Evolutionary conservation across 2,329 filamentous ascomycete genomes (phyloP), one percentile per base, ranked within the genome.

Genomic region (Diplodia corticola): DNA sequence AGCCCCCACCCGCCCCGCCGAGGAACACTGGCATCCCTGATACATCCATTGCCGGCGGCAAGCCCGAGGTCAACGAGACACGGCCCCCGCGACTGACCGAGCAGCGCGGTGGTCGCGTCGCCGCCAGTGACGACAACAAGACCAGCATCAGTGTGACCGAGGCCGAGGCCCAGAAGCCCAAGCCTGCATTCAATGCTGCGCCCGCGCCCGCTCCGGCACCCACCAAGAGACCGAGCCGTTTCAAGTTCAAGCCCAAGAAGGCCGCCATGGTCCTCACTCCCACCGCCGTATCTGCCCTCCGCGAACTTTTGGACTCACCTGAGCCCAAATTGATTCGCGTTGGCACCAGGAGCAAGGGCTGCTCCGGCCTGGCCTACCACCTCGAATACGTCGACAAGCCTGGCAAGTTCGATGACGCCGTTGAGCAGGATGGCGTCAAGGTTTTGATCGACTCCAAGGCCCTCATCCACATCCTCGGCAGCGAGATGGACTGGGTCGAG

Each of bases 401-500:
- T 0, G 92, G 89, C 4, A 83, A 86, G 44, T 94, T 98, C 73
- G 95, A 99, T 73, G 95, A 99, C 79, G 85, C 89, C 61, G 92
- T 99, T 1, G 93, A 96, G 76, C 95, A 99, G 77, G 95, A 98
- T 73, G 95, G 94, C 0, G 94, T 99, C 66, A 94, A 91, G 80
- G 94, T 99, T 37, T 78, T 98, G 76, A 95, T 99, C 66, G 95
- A 99, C 78, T 96, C 92, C 84, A 98, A 97, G 82, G 95, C 95
- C 49, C 82, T 99, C 59, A 93, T 99, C 77, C 98, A 94, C 79
- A 98, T 99, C 64, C 97, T 99, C 73, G 95, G 95, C 5, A 97
- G 91, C 75, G 94, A 98, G 81, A 99, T 99, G 95, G 95, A 99
- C 76, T 99, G 94, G 93, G 85, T 94, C 12, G 93, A 98, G 80